These are phyloP conservation scores for Rhizophora apiculata DNA, from an alignment of 345 rosid genomes.

Conservation along the genomic window DNA sequence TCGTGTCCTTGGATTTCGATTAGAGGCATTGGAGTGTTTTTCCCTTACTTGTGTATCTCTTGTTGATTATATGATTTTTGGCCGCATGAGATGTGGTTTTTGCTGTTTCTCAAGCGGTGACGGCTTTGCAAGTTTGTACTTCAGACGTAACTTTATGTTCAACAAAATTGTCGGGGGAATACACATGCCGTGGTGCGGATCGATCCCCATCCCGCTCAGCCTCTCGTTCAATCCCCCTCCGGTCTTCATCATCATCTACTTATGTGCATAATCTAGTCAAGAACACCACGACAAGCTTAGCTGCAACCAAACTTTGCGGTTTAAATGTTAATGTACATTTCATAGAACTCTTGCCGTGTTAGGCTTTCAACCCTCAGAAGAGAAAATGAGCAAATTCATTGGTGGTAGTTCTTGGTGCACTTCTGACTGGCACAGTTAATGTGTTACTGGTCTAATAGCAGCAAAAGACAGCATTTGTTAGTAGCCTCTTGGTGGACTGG, in stretches of 20 bases:
- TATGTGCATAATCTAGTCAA: neutral
- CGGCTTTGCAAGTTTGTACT: neutral
- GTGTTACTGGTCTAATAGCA: too few relatives aligned
- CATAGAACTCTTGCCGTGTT: neutral
- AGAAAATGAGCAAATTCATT: too few relatives aligned
- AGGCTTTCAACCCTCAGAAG: neutral
- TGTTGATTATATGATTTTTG: neutral
- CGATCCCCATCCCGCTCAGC: neutral
- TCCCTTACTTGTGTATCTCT: neutral
- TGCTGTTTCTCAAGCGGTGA: conserved; percentile 55
- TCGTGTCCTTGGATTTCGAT: neutral
- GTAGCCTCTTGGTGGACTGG: too few relatives aligned
- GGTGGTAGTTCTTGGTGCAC: neutral
- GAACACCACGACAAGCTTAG: neutral
- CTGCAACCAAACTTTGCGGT: neutral
- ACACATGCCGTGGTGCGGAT: neutral
- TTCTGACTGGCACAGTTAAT: too few relatives aligned
- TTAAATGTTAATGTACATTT: neutral
- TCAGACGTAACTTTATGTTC: too few relatives aligned
- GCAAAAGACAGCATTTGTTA: too few relatives aligned
- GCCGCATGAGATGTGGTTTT: conserved; percentile 62
- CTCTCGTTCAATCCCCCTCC: neutral
- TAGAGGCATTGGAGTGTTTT: neutral
- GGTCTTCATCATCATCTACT: neutral
- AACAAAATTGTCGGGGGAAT: neutral